Conservation (phyloP, 495 filamentous ascomycete species). For the Trichocladium uniseriatum region DNA sequence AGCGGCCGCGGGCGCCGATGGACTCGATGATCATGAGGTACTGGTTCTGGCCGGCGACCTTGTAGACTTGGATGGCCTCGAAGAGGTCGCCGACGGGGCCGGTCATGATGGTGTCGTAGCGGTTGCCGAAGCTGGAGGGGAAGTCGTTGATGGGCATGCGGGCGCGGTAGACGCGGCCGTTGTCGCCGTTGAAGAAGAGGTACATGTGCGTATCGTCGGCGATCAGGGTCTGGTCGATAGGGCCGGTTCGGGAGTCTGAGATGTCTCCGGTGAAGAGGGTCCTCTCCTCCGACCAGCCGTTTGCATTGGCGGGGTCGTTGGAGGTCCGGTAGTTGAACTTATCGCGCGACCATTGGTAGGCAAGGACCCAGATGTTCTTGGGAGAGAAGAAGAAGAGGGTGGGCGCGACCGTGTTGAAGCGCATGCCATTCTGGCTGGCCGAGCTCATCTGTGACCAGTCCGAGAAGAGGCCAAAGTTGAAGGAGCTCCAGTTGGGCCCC, state of each 20-base stretch:
- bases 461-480: conserved; percentile 46
- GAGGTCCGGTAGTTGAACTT: conserved; percentile 51
- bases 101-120: no score
- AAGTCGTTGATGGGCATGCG: no score
- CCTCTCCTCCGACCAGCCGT: conserved; percentile 44
- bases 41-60: no score
- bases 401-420: conserved; percentile 44
- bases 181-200: no score
- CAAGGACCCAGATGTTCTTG: conserved; percentile 50
- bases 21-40: no score
- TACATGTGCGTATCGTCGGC: conserved; percentile 50
- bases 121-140: no score
- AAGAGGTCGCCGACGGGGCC: no score
- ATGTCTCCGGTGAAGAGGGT: conserved; percentile 48
- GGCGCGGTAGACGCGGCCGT: no score
- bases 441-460: conserved; percentile 46
- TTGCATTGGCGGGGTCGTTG: conserved; percentile 44
- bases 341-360: conserved; percentile 49
- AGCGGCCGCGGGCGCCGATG: no score
- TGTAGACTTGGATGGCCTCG: no score
- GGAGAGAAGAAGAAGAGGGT: conserved; percentile 54
- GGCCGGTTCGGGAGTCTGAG: conserved; percentile 36
- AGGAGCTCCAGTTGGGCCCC: conserved; percentile 30
- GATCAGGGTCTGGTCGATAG: conserved; percentile 53
- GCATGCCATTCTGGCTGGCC: conserved; percentile 45